A percentile compares a stretch with the other conserved stretches of the same genome.
phyloP scores from a whole-genome alignment of 805 yeast genomes.

The Wickerhamomyces tratensis region DNA sequence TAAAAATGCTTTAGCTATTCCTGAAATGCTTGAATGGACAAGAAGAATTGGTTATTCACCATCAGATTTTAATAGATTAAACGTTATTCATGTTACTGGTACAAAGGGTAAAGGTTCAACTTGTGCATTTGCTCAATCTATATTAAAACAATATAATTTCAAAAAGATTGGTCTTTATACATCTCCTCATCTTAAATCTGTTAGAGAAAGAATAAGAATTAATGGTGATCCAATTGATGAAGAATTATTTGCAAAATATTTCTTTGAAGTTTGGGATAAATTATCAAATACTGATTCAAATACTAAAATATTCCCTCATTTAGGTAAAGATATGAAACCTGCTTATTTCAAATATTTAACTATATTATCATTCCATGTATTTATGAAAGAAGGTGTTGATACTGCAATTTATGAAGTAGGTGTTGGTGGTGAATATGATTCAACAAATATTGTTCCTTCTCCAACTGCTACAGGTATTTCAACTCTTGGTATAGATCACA shows the following conservation, averaged over 20 bases:
- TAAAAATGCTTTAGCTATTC: constrained; percentile 59
- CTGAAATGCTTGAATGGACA: constrained; percentile 81
- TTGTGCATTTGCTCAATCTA: constrained; percentile 85
- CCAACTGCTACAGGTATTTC: constrained; percentile 86
- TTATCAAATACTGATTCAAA: constrained; percentile 53
- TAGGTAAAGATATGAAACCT: constrained; percentile 69
- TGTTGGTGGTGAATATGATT: constrained; percentile 95
- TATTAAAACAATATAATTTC: constrained; percentile 54
- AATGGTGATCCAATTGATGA: constrained; percentile 81
- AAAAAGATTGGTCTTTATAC: constrained; percentile 85
- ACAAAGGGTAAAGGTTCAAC: constrained; percentile 99
- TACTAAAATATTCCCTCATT: constrained; percentile 53
- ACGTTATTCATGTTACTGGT: constrained; percentile 89
- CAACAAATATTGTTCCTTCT: constrained; percentile 76
- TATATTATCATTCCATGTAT: constrained; percentile 81
- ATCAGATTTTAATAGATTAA: constrained; percentile 60
- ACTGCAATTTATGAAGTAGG: constrained; percentile 97
- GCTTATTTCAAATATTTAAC: constrained; percentile 91
- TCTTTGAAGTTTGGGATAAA: constrained; percentile 90
- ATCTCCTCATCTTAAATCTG: constrained; percentile 91
- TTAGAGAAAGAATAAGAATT: constrained; percentile 83
- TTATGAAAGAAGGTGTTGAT: constrained; percentile 80
- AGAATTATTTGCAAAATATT: constrained; percentile 73
- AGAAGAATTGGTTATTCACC: constrained; percentile 60
- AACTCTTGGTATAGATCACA: constrained; percentile 87